Evolutionary conservation across 2,329 filamentous ascomycete species (phyloP).

Genomic region (Talaromyces rugulosus): DNA sequence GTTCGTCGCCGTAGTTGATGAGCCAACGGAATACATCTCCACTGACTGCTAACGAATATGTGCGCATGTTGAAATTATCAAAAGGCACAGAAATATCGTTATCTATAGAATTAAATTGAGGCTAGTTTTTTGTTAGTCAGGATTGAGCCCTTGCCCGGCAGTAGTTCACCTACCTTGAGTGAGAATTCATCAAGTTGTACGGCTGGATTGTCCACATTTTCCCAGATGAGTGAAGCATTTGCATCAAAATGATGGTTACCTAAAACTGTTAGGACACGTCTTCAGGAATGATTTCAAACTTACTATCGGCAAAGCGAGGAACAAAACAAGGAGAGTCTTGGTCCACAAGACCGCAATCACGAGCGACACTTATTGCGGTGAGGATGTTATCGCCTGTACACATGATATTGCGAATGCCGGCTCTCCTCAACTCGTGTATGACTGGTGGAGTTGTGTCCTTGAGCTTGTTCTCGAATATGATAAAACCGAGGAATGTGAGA

Average conservation of each 20-base stretch:
- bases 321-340: conserved; percentile 85
- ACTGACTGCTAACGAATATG: conserved; percentile 84
- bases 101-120: conserved; percentile 65
- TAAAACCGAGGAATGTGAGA: conserved; percentile 89
- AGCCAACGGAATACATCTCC: conserved; percentile 98
- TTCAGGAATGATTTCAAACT: neutral
- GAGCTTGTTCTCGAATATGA: conserved; percentile 97
- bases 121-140: conserved; percentile 43
- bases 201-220: conserved; percentile 84
- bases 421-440: conserved; percentile 73
- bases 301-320: conserved; percentile 76
- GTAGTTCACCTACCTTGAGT: conserved; percentile 53
- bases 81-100: conserved; percentile 80
- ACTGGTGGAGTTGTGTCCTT: conserved; percentile 81
- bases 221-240: conserved; percentile 74
- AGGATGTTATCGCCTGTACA: conserved; percentile 97
- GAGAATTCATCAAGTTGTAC: conserved; percentile 76
- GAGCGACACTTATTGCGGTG: conserved; percentile 90
- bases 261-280: conserved; percentile 12
- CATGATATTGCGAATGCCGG: conserved; percentile 88
- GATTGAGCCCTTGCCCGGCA: neutral
- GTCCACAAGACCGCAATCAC: conserved; percentile 81
- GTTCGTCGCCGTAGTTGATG: conserved; percentile 80
- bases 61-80: conserved; percentile 72
- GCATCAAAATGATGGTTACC: conserved; percentile 54